phyloP scores from a whole-genome alignment of 1,139 yeast genomes.

The Suhomyces kunorum region DNA sequence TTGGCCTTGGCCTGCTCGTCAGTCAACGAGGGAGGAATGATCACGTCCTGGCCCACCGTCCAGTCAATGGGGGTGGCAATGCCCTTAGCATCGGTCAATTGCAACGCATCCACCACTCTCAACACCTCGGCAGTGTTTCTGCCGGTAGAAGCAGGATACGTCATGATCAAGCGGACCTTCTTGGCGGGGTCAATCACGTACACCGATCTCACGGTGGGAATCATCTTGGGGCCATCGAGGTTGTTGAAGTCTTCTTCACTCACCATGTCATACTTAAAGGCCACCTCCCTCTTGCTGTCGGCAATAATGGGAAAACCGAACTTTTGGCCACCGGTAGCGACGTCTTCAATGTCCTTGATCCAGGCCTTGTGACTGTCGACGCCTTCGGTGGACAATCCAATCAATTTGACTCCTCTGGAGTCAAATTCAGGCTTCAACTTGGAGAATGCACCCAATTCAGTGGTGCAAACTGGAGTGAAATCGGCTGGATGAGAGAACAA shows the following conservation, averaged over 20 bases:
- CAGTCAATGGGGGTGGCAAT: slow-evolving; percentile 85
- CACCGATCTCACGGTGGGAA: slow-evolving; percentile 73
- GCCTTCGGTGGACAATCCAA: slow-evolving; percentile 78
- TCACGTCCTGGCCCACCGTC: slow-evolving; percentile 85
- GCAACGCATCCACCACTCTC: slow-evolving; percentile 79
- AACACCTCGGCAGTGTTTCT: slow-evolving; percentile 86
- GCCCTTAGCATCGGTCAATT: slow-evolving; percentile 69
- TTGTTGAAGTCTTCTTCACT: slow-evolving; percentile 22
- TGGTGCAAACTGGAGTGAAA: slow-evolving; percentile 88
- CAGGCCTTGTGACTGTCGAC: slow-evolving; percentile 71
- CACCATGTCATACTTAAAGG: slow-evolving; percentile 74
- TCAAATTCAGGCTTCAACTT: slow-evolving; percentile 80
- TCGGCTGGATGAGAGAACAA: slow-evolving; percentile 87
- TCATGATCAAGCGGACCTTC: slow-evolving; percentile 67
- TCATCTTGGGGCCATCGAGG: slow-evolving; percentile 17
- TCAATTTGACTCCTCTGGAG: slow-evolving; percentile 71
- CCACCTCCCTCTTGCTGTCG: slow-evolving; percentile 70
- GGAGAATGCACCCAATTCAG: slow-evolving; percentile 87
- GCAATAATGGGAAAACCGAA: slow-evolving; percentile 79
- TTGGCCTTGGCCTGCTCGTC: slow-evolving; percentile 71
- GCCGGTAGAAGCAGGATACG: slow-evolving; percentile 86
- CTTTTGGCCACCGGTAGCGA: slow-evolving; percentile 54
- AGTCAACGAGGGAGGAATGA: slow-evolving; percentile 71
- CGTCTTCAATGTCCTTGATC: slow-evolving; percentile 82
- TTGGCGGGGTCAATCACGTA: slow-evolving; percentile 80